Percentiles rank a stretch among this genome's conserved stretches.
Evolutionary conservation across 305 asterid species (phyloP).

Genomic region (Solanum aculeatissimum): DNA sequence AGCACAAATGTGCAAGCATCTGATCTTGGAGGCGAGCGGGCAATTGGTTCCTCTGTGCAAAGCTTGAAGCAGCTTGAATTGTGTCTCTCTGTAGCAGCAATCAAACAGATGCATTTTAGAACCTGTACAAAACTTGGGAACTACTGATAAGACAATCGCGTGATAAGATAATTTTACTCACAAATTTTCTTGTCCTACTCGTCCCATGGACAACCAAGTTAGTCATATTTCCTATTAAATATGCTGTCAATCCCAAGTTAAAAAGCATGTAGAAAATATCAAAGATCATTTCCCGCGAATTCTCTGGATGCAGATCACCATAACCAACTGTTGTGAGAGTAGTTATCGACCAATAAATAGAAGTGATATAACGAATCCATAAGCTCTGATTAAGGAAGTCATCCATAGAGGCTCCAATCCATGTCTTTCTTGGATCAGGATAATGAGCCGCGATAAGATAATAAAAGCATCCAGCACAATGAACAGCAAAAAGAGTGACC

Average conservation of each 20-base stretch:
- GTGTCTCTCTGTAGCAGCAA: slow-evolving; percentile 52
- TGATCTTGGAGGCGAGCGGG: slow-evolving; percentile 75
- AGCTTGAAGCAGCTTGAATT: slow-evolving; percentile 80
- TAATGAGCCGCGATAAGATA: slow-evolving; percentile 69
- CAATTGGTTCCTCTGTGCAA: slow-evolving; percentile 70
- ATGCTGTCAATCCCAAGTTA: slow-evolving; percentile 73
- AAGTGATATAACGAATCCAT: slow-evolving; percentile 61
- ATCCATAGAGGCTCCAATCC: slow-evolving; percentile 61
- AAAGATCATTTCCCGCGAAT: slow-evolving; percentile 61
- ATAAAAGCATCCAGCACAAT: slow-evolving; percentile 79
- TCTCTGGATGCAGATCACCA: slow-evolving; percentile 78
- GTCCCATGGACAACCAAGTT: slow-evolving; percentile 82
- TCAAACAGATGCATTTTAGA: background rate
- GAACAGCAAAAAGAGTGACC: slow-evolving; percentile 92
- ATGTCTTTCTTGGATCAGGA: slow-evolving; percentile 48
- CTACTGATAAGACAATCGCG: background rate
- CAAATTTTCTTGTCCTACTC: slow-evolving; percentile 70
- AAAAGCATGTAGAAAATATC: slow-evolving; percentile 73
- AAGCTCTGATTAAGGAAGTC: slow-evolving; percentile 41
- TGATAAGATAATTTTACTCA: slow-evolving; percentile 23
- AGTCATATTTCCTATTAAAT: slow-evolving; percentile 87
- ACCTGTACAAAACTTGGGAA: background rate
- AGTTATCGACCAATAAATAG: slow-evolving; percentile 80
- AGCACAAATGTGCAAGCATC: slow-evolving; percentile 90
- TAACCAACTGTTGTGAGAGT: slow-evolving; percentile 82